Evolutionary conservation across 495 filamentous ascomycete species (phyloP).

Genomic region (Jackrogersella multiformis): DNA sequence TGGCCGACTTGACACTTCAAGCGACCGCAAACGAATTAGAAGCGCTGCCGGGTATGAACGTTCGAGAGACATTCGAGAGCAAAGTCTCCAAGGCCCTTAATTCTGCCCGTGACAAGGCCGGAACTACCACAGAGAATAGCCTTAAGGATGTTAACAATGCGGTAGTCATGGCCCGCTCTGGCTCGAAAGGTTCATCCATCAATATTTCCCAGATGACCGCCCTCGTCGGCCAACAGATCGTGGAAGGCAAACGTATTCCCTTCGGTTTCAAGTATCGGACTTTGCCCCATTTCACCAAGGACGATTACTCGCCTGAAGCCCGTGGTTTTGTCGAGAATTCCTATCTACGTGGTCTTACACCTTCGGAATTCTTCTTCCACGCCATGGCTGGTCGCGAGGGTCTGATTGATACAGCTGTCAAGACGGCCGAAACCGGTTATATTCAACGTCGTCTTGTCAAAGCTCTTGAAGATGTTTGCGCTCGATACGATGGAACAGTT

Average conservation of each 20-base stretch:
- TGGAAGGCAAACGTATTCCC: conserved; percentile 98
- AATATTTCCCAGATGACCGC: conserved; percentile 99
- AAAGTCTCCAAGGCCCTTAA: conserved; percentile 94
- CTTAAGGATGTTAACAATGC: conserved; percentile 96
- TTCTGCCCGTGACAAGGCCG: conserved; percentile 93
- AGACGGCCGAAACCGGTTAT: conserved; percentile 98
- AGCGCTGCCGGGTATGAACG: conserved; percentile 92
- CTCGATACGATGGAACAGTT: conserved; percentile 97
- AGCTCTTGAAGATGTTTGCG: conserved; percentile 95
- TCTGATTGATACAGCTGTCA: conserved; percentile 99
- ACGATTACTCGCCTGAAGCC: conserved; percentile 97
- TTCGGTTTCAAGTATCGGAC: conserved; percentile 99
- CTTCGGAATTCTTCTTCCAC: conserved; percentile 98
- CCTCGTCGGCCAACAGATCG: conserved; percentile 94
- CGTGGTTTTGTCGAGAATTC: conserved; percentile 99
- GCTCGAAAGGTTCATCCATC: conserved; percentile 97
- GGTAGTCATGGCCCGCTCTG: conserved; percentile 92
- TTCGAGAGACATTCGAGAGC: conserved; percentile 97
- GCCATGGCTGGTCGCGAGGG: conserved; percentile 99
- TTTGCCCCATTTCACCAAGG: conserved; percentile 97
- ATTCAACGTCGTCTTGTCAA: conserved; percentile 99
- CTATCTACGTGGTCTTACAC: conserved; percentile 93
- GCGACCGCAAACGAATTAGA: conserved; percentile 89
- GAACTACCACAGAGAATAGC: conserved; percentile 87
- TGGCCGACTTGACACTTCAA: conserved; percentile 72